These are phyloP conservation scores for Globisporangium paddicum DNA, from an alignment of 352 stramenopile species.

Conservation along the genomic window DNA sequence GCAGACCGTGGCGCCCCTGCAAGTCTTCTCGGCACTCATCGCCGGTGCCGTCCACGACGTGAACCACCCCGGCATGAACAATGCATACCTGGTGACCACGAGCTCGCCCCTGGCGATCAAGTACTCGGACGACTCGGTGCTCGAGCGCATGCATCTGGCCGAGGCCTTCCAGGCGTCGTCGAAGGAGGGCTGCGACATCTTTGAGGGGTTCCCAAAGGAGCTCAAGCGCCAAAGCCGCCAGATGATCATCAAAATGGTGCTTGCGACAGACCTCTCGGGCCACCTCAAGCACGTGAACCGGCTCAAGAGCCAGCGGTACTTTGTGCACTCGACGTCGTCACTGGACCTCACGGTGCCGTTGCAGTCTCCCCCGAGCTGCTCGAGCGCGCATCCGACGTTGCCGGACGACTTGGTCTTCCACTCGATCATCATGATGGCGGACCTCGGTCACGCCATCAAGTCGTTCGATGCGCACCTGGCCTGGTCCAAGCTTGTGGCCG, in stretches of 20 bases:
- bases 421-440: conserved; percentile 74
- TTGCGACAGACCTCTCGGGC: conserved; percentile 72
- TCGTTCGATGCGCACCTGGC: conserved; percentile 47
- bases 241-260: conserved; percentile 80
- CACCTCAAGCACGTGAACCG: conserved; percentile 74
- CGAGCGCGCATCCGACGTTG: conserved; percentile 6
- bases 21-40: conserved; percentile 80
- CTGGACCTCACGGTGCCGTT: conserved; percentile 14
- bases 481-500: conserved; percentile 55
- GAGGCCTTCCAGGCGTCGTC: conserved; percentile 60
- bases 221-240: conserved; percentile 47
- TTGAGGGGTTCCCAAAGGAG: conserved; percentile 53
- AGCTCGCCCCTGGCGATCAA: conserved; percentile 83
- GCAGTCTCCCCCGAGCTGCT: neutral
- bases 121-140: conserved; percentile 92
- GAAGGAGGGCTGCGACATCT: conserved; percentile 69
- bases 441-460: conserved; percentile 65
- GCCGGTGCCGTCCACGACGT: conserved; percentile 91
- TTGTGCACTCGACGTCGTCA: conserved; percentile 26
- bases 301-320: conserved; percentile 73
- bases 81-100: conserved; percentile 87
- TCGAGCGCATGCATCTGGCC: conserved; percentile 81
- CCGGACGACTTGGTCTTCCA: conserved; percentile 54
- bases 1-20: conserved; percentile 28
- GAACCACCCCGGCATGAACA: conserved; percentile 91